Conservation (phyloP, 2,329 filamentous ascomycete species). For the Calycina herbarum region DNA sequence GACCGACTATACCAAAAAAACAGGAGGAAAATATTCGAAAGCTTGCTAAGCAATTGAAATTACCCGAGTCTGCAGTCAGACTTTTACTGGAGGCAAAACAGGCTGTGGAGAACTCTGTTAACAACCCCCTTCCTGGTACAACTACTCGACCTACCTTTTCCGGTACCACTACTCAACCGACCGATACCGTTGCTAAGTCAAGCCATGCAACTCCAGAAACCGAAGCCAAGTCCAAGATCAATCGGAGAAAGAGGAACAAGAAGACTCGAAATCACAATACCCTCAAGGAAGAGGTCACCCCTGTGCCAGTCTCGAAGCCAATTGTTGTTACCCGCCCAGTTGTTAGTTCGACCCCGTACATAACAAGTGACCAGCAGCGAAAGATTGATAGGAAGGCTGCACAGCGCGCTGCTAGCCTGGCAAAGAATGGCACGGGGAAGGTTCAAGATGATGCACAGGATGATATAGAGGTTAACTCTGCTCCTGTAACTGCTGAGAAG, state of each 20-base stretch:
- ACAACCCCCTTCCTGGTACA: not conserved
- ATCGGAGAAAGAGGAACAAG: slow-evolving; percentile 1
- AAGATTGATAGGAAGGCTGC: not conserved
- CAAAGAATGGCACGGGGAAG: not conserved
- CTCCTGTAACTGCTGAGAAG: not conserved
- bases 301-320: not conserved
- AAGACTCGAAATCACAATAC: slow-evolving; percentile 5
- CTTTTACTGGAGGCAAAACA: not conserved
- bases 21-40: not conserved
- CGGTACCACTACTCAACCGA: not conserved
- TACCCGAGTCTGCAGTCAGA: not conserved
- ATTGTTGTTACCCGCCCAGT: not conserved
- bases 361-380: not conserved
- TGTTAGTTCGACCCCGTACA: not conserved
- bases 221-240: not conserved
- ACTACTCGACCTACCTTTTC: slow-evolving; percentile 4
- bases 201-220: not conserved
- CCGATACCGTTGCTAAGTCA: not conserved
- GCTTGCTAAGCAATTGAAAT: slow-evolving; percentile 1
- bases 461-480: not conserved
- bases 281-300: not conserved
- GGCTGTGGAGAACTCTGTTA: slow-evolving; percentile 1
- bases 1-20: not conserved
- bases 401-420: not conserved
- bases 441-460: not conserved